Conservation (phyloP, 108 stramenopile genomes). For the Cyclostephanos invisitatus region DNA sequence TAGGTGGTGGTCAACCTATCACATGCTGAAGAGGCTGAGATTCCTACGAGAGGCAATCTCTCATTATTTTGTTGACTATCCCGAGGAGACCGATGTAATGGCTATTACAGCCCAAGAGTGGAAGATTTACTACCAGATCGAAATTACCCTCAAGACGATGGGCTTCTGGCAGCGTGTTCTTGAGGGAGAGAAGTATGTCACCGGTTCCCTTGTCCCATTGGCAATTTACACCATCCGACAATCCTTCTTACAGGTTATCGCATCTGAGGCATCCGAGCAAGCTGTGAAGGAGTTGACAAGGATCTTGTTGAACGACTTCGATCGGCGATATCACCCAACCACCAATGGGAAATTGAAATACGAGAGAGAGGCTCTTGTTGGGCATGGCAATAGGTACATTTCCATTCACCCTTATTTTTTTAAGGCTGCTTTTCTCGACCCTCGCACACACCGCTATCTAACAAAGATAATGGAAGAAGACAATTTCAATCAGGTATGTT, state of each 20-base stretch:
- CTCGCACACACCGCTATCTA: not conserved
- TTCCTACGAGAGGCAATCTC: not conserved
- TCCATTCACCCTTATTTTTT: not conserved
- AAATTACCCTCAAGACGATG: not conserved
- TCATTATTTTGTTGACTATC: not conserved
- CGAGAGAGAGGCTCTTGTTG: not conserved
- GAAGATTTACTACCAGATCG: not conserved
- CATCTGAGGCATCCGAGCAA: not conserved
- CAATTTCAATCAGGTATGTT: no score
- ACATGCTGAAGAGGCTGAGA: not conserved
- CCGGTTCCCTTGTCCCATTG: slow-evolving; percentile 1
- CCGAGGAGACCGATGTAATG: not conserved
- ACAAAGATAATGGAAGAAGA: no score
- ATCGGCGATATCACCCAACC: slow-evolving; percentile 3
- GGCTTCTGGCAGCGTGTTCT: not conserved
- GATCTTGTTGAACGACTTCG: not conserved
- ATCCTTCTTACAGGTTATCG: not conserved
- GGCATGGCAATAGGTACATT: not conserved
- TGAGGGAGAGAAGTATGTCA: slow-evolving; percentile 9
- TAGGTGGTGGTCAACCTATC: not conserved
- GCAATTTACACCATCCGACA: not conserved
- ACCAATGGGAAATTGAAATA: not conserved
- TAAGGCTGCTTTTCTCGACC: not conserved
- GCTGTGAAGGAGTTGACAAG: not conserved
- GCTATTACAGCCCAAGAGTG: not conserved